Evolutionary conservation across 129 eudicot genomes (phyloP).

Genomic region (Helichrysum umbraculigerum): DNA sequence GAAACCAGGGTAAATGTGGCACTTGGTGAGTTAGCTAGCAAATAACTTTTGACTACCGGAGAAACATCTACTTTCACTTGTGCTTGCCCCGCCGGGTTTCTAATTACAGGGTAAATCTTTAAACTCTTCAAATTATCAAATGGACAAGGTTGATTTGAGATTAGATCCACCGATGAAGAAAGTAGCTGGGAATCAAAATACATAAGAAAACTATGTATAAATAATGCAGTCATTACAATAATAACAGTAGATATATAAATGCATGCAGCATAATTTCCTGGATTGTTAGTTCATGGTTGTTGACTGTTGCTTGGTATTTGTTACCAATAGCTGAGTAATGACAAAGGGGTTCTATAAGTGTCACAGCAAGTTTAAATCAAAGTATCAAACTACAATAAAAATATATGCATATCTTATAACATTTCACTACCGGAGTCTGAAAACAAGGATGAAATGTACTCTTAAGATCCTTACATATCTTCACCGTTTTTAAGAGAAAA

Average conservation of each 20-base stretch:
- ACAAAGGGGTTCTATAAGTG: no score
- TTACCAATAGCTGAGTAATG: no score
- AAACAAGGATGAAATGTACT: no score
- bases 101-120: background rate
- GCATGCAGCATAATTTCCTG: no score
- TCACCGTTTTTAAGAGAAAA: no score
- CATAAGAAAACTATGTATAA: background rate
- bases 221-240: background rate
- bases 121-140: background rate
- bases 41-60: background rate
- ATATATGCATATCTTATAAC: no score
- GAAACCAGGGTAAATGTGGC: background rate
- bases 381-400: no score
- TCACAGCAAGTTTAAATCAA: no score
- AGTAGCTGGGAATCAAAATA: background rate
- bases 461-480: no score
- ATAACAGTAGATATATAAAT: background rate
- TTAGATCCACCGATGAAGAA: background rate
- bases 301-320: no score
- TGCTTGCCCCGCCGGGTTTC: background rate
- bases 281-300: no score
- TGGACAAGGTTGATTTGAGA: background rate
- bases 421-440: no score
- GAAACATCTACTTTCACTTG: background rate
- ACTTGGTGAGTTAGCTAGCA: background rate